A percentile compares a stretch with the other conserved stretches of the same genome.
Conservation (phyloP, 768 basidiomycete genomes). For the Leccinum rimulosum region DNA sequence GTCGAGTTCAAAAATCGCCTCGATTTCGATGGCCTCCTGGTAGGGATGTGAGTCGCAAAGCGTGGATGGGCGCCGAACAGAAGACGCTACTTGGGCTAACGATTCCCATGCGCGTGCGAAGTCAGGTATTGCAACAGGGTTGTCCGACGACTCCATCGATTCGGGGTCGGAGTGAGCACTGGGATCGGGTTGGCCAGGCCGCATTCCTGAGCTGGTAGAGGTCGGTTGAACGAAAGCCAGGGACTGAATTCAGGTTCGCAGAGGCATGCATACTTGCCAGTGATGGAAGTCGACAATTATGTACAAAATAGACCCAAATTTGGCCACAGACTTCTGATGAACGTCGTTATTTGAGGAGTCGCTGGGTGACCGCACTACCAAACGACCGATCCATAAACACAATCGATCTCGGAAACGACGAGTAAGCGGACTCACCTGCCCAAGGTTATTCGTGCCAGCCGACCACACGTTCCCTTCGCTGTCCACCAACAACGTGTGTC, state of each 20-base stretch:
- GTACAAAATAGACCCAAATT: not conserved
- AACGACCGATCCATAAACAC: not conserved
- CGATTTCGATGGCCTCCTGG: constrained; percentile 19
- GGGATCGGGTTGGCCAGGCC: not conserved
- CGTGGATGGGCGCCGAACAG: constrained; percentile 27
- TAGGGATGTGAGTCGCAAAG: constrained; percentile 17
- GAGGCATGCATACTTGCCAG: not conserved
- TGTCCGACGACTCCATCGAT: not conserved
- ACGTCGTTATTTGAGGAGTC: constrained; percentile 62
- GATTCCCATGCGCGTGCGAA: constrained; percentile 23
- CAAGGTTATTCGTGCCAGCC: constrained; percentile 75
- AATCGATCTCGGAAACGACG: not conserved
- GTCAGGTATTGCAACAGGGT: constrained; percentile 7
- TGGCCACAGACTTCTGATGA: constrained; percentile 34
- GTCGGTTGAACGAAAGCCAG: not conserved
- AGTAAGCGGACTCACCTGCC: constrained; percentile 59
- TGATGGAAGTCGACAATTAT: not conserved
- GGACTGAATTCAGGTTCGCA: not conserved
- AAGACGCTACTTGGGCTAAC: constrained; percentile 1
- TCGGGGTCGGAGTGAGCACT: not conserved
- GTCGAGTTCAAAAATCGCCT: constrained; percentile 28
- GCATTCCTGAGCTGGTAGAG: constrained; percentile 8
- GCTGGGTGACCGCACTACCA: constrained; percentile 67
- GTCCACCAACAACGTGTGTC: constrained; percentile 80
- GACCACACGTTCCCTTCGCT: constrained; percentile 83